Conservation (phyloP, 495 filamentous ascomycete genomes). For the Neurospora sp. region DNA sequence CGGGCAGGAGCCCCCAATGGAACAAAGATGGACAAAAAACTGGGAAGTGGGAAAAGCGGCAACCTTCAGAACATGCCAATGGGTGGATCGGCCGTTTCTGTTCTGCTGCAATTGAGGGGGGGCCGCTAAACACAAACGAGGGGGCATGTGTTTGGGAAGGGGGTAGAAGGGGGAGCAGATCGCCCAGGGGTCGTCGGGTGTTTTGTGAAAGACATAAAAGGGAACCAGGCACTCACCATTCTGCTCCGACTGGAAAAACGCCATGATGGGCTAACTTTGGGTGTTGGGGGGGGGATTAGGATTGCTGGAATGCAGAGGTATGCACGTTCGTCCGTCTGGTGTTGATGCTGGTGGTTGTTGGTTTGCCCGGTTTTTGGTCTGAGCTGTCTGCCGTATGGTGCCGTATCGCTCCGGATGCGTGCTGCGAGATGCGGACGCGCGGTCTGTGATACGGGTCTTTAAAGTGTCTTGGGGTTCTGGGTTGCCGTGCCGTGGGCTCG, state of each 20-base stretch:
- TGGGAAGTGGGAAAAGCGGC: constrained; percentile 18
- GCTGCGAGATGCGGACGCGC: not conserved
- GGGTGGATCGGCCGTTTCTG: constrained; percentile 7
- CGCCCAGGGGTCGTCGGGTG: constrained; percentile 1
- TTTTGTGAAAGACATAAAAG: constrained; percentile 1
- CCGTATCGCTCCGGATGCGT: not conserved
- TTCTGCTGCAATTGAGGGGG: constrained; percentile 11
- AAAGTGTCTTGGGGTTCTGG: constrained; percentile 15
- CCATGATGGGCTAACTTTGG: constrained; percentile 17
- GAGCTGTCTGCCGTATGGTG: constrained; percentile 2
- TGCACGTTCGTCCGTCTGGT: not conserved
- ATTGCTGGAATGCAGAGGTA: not conserved
- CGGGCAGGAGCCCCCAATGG: constrained; percentile 8
- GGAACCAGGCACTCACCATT: constrained; percentile 21
- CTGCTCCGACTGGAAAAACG: constrained; percentile 18
- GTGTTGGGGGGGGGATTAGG: not conserved
- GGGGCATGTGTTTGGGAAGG: not conserved
- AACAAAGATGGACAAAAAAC: constrained; percentile 16
- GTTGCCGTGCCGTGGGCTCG: constrained; percentile 17
- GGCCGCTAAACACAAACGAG: constrained; percentile 1
- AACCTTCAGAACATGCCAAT: constrained; percentile 12
- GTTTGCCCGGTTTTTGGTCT: not conserved
- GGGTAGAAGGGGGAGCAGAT: constrained; percentile 1
- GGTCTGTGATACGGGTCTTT: constrained; percentile 6
- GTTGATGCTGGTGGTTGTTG: not conserved